Evolutionary conservation across 768 basidiomycete genomes (phyloP).

Genomic region (Rhodotorula sphaerocarpa): DNA sequence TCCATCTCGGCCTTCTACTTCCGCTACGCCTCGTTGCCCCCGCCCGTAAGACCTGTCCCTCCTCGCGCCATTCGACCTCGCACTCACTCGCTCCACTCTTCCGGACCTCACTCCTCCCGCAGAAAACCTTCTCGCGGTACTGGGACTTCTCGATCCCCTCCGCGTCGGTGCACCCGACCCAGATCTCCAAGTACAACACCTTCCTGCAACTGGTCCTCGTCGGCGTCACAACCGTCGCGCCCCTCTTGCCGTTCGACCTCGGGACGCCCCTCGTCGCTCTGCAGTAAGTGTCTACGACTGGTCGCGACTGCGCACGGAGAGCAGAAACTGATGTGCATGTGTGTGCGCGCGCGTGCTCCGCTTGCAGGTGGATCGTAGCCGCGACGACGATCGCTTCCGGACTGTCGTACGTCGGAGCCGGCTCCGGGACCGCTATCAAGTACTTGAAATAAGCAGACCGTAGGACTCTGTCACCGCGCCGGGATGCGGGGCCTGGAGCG

Average conservation of each 20-base stretch:
- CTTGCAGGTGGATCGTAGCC: slow-evolving; percentile 65
- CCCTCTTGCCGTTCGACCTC: slow-evolving; percentile 61
- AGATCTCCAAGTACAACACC: slow-evolving; percentile 96
- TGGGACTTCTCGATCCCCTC: slow-evolving; percentile 96
- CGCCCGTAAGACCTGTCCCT: slow-evolving; percentile 62
- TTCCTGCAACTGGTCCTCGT: slow-evolving; percentile 83
- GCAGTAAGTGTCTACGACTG: slow-evolving; percentile 50
- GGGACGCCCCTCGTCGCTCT: slow-evolving; percentile 54
- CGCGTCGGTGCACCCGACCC: slow-evolving; percentile 84
- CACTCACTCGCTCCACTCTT: not conserved
- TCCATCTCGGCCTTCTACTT: slow-evolving; percentile 86
- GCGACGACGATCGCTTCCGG: slow-evolving; percentile 90
- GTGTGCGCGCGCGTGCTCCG: not conserved
- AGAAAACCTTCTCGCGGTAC: slow-evolving; percentile 88
- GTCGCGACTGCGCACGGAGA: too few relatives aligned
- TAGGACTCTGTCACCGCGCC: too few relatives aligned
- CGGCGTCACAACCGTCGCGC: slow-evolving; percentile 77
- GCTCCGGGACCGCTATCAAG: slow-evolving; percentile 40
- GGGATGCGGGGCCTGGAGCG: too few relatives aligned
- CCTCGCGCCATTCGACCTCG: slow-evolving; percentile 1
- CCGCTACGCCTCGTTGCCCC: slow-evolving; percentile 78
- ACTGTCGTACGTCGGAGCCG: slow-evolving; percentile 43
- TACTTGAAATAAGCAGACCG: slow-evolving; percentile 40
- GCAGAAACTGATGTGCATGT: too few relatives aligned
- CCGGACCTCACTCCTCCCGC: slow-evolving; percentile 12